Evolutionary conservation across 1,284 basidiomycete species (phyloP), one percentile per base, ranked within the genome.

Genomic region (Peniophora sp.): DNA sequence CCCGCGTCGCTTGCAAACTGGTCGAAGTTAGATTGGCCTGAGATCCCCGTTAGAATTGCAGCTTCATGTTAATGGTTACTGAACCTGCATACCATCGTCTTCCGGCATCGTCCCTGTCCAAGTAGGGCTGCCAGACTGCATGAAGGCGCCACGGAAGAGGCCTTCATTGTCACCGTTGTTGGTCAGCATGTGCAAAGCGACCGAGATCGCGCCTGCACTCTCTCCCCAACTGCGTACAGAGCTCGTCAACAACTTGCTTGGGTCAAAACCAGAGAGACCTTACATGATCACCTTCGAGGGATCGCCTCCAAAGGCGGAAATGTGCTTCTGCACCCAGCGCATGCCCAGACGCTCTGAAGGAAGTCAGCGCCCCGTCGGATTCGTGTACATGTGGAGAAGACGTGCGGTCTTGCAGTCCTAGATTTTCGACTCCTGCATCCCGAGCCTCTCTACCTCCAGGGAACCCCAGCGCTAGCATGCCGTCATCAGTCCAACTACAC

Each of bases 251-350:
- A 23, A 45, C 20, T 24, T 6, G 20, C 15, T 6, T 10, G 23
- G 23, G 22, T 8, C 9, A 23, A 3, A 23, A 15, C 43, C 23
- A 22, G 45, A 22, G 14, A 18, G 41, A 15, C 58, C 73, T 49
- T 62, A 80, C 79, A 81, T 73, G 2, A 76, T 79, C 3, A 82
- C 79, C 58, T 73, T 74, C 2, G 66, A 63, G n/a, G 76, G 75
- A 58, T 86, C 77, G 5, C 85, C 85, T 1, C 83, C 83, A 52
- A 88, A 87, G 0, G 65, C 63, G 12, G 63, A 54, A 42, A 88
- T 83, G 57, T 87, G 82, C 57, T 79, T 72, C 54, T 84, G 77
- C 0, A 86, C 66, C 85, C 85, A 88, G 52, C 78, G 62, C 15
- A 89, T 62, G 0, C 81, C 81, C 32, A 71, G 60, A 10, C 75